phyloP scores from a whole-genome alignment of 164 flowering plant genomes.

The Chimonanthus praecox region DNA sequence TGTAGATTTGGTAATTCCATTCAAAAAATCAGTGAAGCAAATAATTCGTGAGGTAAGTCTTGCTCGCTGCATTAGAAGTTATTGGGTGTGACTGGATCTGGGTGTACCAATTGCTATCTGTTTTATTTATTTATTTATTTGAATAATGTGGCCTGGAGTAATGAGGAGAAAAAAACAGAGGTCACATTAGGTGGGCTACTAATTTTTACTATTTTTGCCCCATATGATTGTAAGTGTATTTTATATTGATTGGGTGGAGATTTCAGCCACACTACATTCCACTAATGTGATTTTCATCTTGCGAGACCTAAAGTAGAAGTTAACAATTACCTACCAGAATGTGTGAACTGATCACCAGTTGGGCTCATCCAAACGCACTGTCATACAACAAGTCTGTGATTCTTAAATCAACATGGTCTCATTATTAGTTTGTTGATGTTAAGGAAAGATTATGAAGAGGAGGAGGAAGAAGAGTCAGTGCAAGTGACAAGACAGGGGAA shows the following conservation, averaged over 20 bases:
- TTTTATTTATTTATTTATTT: too few relatives aligned
- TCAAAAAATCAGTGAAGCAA: constrained; percentile 77
- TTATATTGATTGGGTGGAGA: background rate
- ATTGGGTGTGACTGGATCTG: background rate
- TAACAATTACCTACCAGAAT: background rate
- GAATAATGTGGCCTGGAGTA: too few relatives aligned
- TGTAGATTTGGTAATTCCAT: constrained; percentile 73
- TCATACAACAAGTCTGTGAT: background rate
- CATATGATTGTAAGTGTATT: background rate
- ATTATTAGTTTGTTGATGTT: background rate
- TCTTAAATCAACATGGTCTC: background rate
- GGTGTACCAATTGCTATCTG: background rate
- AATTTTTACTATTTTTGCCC: background rate
- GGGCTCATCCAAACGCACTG: background rate
- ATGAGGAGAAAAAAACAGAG: background rate
- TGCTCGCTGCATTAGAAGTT: background rate
- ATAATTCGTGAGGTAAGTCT: constrained; percentile 64
- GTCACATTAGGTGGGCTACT: background rate
- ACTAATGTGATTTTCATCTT: background rate
- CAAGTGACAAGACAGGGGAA: too few relatives aligned
- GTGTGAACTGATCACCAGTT: background rate
- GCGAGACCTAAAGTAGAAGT: background rate
- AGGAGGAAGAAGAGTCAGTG: too few relatives aligned
- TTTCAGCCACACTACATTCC: background rate
- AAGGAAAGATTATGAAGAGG: too few relatives aligned